Evolutionary conservation across 768 basidiomycete species (phyloP).

Genomic region (Clitopilus hobsonii): DNA sequence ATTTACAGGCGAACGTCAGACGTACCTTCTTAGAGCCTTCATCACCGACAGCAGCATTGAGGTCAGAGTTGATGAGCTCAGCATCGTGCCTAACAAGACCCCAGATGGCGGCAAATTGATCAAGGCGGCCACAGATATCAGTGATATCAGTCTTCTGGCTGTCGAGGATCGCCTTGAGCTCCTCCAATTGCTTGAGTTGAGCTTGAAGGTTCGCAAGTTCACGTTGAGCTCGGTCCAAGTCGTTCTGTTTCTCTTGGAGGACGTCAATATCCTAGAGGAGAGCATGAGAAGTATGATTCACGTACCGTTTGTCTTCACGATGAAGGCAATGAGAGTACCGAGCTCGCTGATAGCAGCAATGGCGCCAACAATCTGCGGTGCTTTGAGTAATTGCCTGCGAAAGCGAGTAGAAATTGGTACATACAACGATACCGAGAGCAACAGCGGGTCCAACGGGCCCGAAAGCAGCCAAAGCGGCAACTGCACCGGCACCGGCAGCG

Average conservation of each 20-base stretch:
- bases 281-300: background rate
- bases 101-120: background rate
- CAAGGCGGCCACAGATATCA: background rate
- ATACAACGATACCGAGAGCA: background rate
- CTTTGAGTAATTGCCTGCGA: background rate
- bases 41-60: background rate
- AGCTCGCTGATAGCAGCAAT: background rate
- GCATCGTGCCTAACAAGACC: background rate
- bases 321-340: background rate
- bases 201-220: background rate
- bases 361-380: background rate
- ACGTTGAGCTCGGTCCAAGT: background rate
- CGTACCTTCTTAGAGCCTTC: background rate
- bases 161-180: background rate
- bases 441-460: background rate
- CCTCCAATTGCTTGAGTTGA: background rate
- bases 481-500: background rate
- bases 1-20: background rate
- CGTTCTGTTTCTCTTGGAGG: background rate
- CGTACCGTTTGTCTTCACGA: background rate
- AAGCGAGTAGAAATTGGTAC: background rate
- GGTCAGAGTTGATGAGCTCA: background rate
- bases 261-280: background rate
- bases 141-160: background rate
- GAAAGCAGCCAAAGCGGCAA: slow-evolving; percentile 2